Conservation (phyloP, 1,139 yeast genomes). For the Lodderomyces elongisporus region DNA sequence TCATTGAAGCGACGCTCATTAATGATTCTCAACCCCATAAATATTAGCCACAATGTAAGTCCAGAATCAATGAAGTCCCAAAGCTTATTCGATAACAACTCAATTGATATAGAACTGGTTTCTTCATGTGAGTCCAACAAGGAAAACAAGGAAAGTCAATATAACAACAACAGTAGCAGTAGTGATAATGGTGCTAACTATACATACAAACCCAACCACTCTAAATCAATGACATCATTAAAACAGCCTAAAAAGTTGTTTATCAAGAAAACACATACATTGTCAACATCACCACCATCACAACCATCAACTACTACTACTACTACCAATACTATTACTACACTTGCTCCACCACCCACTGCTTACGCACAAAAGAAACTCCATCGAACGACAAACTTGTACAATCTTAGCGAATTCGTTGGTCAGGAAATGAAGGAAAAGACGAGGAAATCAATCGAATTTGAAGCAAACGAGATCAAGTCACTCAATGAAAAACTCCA, state of each 20-base stretch:
- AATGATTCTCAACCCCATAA: too few relatives aligned
- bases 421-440: constrained; percentile 7
- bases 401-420: constrained; percentile 21
- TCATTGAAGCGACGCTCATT: too few relatives aligned
- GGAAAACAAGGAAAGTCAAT: too few relatives aligned
- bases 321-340: background rate
- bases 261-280: too few relatives aligned
- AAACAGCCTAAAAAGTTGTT: too few relatives aligned
- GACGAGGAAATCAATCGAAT: constrained; percentile 23
- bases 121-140: background rate
- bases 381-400: constrained; percentile 22
- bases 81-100: background rate
- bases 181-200: too few relatives aligned
- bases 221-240: too few relatives aligned
- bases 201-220: too few relatives aligned
- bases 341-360: background rate
- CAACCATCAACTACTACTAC: background rate
- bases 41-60: too few relatives aligned
- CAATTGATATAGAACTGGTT: background rate
- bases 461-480: constrained; percentile 20
- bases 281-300: constrained; percentile 1
- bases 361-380: constrained; percentile 9
- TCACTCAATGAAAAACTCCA: constrained; percentile 11
- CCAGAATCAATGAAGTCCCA: too few relatives aligned
- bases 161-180: too few relatives aligned